Evolutionary conservation across 176 grass and related monocot species (phyloP), one percentile per base, ranked within the genome.

Genomic region (Poa annua): DNA sequence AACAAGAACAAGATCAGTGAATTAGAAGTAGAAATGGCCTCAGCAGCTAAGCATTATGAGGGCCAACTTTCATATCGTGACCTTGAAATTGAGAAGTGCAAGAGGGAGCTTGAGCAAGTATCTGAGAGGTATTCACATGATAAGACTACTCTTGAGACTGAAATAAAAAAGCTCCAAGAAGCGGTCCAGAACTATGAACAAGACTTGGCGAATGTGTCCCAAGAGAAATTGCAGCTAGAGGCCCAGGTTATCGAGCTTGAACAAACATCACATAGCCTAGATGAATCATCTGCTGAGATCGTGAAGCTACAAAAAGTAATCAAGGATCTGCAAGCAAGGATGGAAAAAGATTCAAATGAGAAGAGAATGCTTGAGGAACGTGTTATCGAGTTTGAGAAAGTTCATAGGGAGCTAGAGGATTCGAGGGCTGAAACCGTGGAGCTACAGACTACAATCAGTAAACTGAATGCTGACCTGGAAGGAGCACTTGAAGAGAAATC

Each of bases 291-390:
- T 61, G 75, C 85, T 36, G 73, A 82, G 49, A 75, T 83, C 41
- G 66, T 71, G 57, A 90, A 22, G 41, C 78, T 98, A 67, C 81
- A 90, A 87, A 77, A 63, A 68, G 68, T 33, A 56, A 88, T 71
- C 81, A 86, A 71, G 76, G 85, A 86, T 75, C 57, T 93, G 53
- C 86, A 91, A 88, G 73, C 51, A 73, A 88, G 87, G 75, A 24
- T 92, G 55, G 87, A 90, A 77, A 95, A 71, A 62, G 64, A 86
- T 41, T 68, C 53, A 48, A 60, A 69, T 49, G 89, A 88, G 62
- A 98, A 95, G 65, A 66, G 8, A n/a, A 8, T 77, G 48, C 90
- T 98, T 7, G 85, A 95, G 64, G 89, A 84, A 73, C 82, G 65
- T 76, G 57, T 45, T 91, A 60, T 39, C 2, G 82, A 88, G 47